Conservation (phyloP, 371 early-diverging fungal genomes). For the Lichtheimia ramosa region DNA sequence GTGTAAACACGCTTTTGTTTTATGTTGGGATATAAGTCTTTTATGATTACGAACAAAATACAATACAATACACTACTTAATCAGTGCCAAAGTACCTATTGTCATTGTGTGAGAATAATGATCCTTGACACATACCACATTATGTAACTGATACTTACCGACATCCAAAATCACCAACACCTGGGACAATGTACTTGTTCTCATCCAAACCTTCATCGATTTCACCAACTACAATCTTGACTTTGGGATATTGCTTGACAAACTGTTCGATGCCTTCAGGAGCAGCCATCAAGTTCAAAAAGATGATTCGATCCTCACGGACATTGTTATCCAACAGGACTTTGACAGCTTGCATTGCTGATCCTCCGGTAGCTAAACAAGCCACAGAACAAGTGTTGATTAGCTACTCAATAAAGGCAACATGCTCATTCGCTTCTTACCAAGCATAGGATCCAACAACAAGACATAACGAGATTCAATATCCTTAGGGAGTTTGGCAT, state of each 20-base stretch:
- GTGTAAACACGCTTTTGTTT: too few relatives aligned
- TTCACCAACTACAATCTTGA: constrained; percentile 86
- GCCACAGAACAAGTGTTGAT: not conserved
- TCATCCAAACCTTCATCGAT: constrained; percentile 84
- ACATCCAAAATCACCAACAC: constrained; percentile 93
- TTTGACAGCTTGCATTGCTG: constrained; percentile 89
- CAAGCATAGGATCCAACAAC: constrained; percentile 92
- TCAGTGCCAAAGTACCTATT: constrained; percentile 27
- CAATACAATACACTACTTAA: not conserved
- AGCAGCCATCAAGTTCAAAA: constrained; percentile 78
- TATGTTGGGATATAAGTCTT: not conserved
- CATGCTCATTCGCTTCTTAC: constrained; percentile 33
- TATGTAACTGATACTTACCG: constrained; percentile 25
- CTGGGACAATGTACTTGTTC: constrained; percentile 88
- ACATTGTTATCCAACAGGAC: constrained; percentile 85
- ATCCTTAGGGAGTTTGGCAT: constrained; percentile 89
- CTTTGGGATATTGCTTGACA: constrained; percentile 67
- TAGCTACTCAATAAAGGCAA: not conserved
- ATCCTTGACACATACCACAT: too few relatives aligned
- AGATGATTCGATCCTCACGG: constrained; percentile 82
- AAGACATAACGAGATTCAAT: constrained; percentile 82
- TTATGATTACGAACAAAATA: not conserved
- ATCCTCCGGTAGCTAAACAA: constrained; percentile 86
- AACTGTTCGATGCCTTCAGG: constrained; percentile 86
- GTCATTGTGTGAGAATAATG: not conserved